Conservation (phyloP, 495 filamentous ascomycete species). For the Neurospora sp. region DNA sequence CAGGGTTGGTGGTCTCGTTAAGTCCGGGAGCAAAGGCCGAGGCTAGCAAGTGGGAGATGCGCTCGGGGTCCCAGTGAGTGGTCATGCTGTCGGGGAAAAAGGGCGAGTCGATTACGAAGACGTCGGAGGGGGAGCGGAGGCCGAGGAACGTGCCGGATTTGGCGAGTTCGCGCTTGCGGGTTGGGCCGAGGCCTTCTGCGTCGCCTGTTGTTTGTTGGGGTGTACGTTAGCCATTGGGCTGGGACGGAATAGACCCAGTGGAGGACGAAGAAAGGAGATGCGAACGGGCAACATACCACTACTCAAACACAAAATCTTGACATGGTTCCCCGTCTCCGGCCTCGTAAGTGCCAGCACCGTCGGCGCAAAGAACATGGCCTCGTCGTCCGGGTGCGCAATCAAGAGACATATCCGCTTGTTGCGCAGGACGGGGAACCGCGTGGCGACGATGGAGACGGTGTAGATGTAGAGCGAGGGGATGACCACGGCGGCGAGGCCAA, state of each 20-base stretch:
- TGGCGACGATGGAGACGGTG: slow-evolving; percentile 42
- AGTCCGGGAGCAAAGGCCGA: slow-evolving; percentile 58
- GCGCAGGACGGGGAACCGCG: slow-evolving; percentile 56
- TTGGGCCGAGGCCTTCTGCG: slow-evolving; percentile 76
- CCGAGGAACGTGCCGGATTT: slow-evolving; percentile 69
- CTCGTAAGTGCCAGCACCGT: slow-evolving; percentile 70
- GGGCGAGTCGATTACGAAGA: slow-evolving; percentile 71
- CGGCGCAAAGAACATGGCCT: slow-evolving; percentile 98
- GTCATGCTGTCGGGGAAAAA: slow-evolving; percentile 85
- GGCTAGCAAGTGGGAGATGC: slow-evolving; percentile 57
- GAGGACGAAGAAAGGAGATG: no score
- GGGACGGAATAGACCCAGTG: no score
- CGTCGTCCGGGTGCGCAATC: slow-evolving; percentile 96
- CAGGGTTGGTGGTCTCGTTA: slow-evolving; percentile 15
- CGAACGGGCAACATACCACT: slow-evolving; percentile 40
- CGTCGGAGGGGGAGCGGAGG: slow-evolving; percentile 58
- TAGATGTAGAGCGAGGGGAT: slow-evolving; percentile 54
- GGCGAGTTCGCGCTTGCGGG: slow-evolving; percentile 70
- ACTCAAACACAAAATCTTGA: slow-evolving; percentile 89
- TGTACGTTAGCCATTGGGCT: not conserved
- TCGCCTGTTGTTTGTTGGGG: slow-evolving; percentile 41
- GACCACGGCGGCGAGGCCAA: slow-evolving; percentile 41
- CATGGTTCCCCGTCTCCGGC: slow-evolving; percentile 65
- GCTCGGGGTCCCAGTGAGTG: slow-evolving; percentile 55
- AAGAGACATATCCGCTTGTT: slow-evolving; percentile 80